Percentiles rank a stretch among this genome's conserved stretches.
Evolutionary conservation across 768 basidiomycete species (phyloP).

Genomic region (Crepidotus variabilis): DNA sequence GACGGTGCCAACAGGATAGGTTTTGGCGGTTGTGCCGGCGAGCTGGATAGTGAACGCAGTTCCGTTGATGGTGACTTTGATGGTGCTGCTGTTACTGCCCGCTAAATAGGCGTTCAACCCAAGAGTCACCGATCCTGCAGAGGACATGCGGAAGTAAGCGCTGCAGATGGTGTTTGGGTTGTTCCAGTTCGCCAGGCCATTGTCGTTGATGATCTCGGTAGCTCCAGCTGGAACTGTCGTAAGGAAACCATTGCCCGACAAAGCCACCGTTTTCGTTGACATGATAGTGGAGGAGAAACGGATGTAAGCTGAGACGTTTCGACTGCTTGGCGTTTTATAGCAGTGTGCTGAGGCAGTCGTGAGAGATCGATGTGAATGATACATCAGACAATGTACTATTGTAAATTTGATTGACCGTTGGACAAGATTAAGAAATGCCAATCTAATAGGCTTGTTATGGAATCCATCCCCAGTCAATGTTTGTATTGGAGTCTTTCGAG

Average conservation of each 20-base stretch:
- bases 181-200: conserved; percentile 13
- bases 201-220: conserved; percentile 11
- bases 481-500: no score
- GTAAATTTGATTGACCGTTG: no score
- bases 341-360: neutral
- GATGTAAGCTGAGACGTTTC: neutral
- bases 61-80: conserved; percentile 13
- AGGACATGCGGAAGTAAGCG: conserved; percentile 12
- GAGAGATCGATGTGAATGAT: neutral
- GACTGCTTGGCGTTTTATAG: neutral
- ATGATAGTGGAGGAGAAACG: conserved; percentile 2
- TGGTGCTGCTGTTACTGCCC: conserved; percentile 13
- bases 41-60: conserved; percentile 10
- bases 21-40: conserved; percentile 10
- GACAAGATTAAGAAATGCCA: no score
- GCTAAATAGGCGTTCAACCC: conserved; percentile 14
- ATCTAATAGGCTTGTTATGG: no score
- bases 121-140: conserved; percentile 8
- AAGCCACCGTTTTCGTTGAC: conserved; percentile 10
- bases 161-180: conserved; percentile 10
- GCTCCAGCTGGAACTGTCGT: conserved; percentile 5
- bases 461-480: no score
- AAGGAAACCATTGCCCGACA: conserved; percentile 11
- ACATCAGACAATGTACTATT: no score
- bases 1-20: conserved; percentile 13